Base-by-base conservation (phyloP, 805 yeast species). In the Metschnikowia cubensis region DNA sequence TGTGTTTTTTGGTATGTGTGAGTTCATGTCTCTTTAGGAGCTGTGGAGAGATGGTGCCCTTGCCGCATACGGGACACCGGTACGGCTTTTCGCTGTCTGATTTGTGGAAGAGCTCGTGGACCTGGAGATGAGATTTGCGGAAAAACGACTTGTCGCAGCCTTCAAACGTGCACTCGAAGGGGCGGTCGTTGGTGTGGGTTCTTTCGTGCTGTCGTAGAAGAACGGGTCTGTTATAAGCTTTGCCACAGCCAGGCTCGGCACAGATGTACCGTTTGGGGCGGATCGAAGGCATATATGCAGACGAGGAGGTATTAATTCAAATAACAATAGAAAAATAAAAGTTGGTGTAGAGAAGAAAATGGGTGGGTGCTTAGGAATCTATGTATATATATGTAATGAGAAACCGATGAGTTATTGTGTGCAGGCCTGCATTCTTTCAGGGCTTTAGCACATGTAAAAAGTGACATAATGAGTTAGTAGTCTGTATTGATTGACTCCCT, bases 1-100 rank as follows among this genome's bases (percentile, higher is more conserved):
- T 52, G 59, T 47, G 54, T 18, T 48, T 43, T 48, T 65, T 70
- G 3, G 82, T 81, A 64, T 94, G 98, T 2, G 96, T 85, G 35
- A 80, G 76, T 67, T 85, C 89, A 65, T 94, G 99, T 47, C 96
- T 76, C 53, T 77, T 80, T 50, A 89, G 71, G 61, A 91, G 97
- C 68, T 94, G 98, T 46, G 65, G 65, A 0, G 96, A 78, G 47
- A 83, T 84, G 46, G 87, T 85, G 3, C 96, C 96, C 65, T 89
- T 90, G 1, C 84, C 84, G 63, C 99, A 94, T 1, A 75, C 63
- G 0, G 81, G 65, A 61, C 98, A 91, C 38, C 75, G 79, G 61
- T 77, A 83, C 0, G 96, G 96, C 59, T 86, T 87, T 3, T 75
- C 79, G 1, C 71, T 74, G 21, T 65, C 67, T 2, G 52, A 52